These are phyloP conservation scores for Sergeia podlipaevii DNA, from an alignment of 208 protist genomes.

Conservation along the genomic window DNA sequence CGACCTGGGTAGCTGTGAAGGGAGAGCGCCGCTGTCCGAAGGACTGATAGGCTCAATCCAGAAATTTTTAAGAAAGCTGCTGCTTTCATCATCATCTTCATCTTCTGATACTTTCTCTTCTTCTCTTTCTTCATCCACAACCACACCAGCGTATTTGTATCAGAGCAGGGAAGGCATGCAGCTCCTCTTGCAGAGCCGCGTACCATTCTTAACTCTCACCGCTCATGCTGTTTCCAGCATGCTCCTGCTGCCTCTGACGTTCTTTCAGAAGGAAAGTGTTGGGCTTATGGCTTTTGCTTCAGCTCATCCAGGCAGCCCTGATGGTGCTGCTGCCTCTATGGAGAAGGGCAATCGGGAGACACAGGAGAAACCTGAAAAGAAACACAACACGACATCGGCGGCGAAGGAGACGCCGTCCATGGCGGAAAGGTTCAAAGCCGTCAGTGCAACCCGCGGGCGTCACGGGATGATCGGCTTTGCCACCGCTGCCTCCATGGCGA, in stretches of 20 bases:
- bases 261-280: constrained; percentile 23
- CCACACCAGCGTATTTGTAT: constrained; percentile 18
- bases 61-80: not conserved
- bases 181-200: constrained; percentile 16
- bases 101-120: not conserved
- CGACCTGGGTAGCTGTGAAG: not conserved
- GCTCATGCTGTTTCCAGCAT: constrained; percentile 13
- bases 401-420: not conserved
- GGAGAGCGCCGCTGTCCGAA: not conserved
- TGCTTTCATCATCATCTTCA: not conserved
- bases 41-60: not conserved
- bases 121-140: not conserved
- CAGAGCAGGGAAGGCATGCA: constrained; percentile 26
- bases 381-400: not conserved
- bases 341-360: not conserved
- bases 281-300: constrained; percentile 15
- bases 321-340: not conserved
- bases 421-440: constrained; percentile 1
- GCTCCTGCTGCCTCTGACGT: constrained; percentile 16
- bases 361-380: constrained; percentile 16
- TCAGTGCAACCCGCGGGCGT: not conserved
- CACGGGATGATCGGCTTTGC: constrained; percentile 11
- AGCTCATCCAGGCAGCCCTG: not conserved
- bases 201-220: constrained; percentile 9
- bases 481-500: not conserved